phyloP scores from a whole-genome alignment of 2,329 filamentous ascomycete species.

The Cercospora sp. region DNA sequence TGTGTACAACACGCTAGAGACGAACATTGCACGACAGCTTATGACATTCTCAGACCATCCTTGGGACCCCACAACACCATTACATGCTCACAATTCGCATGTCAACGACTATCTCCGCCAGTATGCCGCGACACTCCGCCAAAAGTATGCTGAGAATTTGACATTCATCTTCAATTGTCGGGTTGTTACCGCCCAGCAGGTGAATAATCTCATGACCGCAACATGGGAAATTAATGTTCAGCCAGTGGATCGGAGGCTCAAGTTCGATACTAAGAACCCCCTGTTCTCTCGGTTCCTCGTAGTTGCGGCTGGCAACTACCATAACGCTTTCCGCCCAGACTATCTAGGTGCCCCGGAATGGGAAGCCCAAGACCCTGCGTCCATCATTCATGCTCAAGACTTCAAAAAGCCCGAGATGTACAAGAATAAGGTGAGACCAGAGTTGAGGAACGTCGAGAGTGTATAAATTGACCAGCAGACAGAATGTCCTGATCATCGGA shows the following conservation, averaged over 20 bases:
- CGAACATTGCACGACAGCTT: slow-evolving; percentile 21
- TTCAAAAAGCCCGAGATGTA: not conserved
- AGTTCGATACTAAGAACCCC: not conserved
- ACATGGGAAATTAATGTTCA: not conserved
- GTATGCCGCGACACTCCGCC: not conserved
- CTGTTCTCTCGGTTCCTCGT: slow-evolving; percentile 15
- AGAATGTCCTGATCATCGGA: slow-evolving; percentile 23
- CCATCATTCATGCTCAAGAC: slow-evolving; percentile 6
- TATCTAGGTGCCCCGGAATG: slow-evolving; percentile 5
- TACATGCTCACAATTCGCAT: slow-evolving; percentile 8
- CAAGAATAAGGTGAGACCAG: slow-evolving; percentile 9
- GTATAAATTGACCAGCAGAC: not conserved
- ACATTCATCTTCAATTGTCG: not conserved
- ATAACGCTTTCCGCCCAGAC: slow-evolving; percentile 5
- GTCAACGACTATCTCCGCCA: slow-evolving; percentile 3
- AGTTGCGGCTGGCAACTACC: slow-evolving; percentile 15
- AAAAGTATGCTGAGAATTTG: not conserved
- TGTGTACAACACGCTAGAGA: slow-evolving; percentile 21
- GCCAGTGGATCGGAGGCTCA: not conserved
- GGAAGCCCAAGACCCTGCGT: not conserved
- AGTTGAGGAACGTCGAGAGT: not conserved
- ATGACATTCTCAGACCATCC: slow-evolving; percentile 22
- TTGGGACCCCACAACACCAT: slow-evolving; percentile 7
- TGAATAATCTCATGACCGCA: not conserved
- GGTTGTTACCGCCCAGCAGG: not conserved